Conservation (phyloP, 1,284 basidiomycete species). For the Microbotryum violaceum region DNA sequence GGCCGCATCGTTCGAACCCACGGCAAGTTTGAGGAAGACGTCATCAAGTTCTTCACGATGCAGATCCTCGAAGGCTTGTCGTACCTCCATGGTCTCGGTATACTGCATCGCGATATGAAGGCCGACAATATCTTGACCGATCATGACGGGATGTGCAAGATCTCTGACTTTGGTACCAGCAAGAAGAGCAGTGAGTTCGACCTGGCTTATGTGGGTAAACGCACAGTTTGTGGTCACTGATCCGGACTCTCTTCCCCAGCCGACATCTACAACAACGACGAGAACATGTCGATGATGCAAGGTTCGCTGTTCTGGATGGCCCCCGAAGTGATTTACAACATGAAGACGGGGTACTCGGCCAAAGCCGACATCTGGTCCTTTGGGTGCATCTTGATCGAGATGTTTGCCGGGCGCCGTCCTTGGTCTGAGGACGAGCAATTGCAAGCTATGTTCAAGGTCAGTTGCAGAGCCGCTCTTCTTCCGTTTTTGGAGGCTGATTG, state of each 20-base stretch:
- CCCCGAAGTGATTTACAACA: constrained; percentile 83
- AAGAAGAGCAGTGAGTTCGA: constrained; percentile 55
- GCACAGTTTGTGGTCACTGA: not conserved
- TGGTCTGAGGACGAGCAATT: constrained; percentile 86
- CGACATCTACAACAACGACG: constrained; percentile 73
- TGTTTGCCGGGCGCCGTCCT: constrained; percentile 91
- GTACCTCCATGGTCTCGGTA: constrained; percentile 84
- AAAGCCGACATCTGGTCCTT: constrained; percentile 99
- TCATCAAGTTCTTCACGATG: constrained; percentile 83
- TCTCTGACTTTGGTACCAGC: constrained; percentile 95
- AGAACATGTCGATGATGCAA: constrained; percentile 65
- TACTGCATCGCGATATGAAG: constrained; percentile 95
- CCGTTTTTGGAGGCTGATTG: constrained; percentile 18
- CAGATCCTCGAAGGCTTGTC: constrained; percentile 89
- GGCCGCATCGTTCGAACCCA: constrained; percentile 86
- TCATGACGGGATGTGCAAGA: constrained; percentile 87
- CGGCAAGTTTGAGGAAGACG: constrained; percentile 76
- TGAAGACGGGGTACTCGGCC: constrained; percentile 73
- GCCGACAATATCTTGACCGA: constrained; percentile 98
- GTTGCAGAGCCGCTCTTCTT: constrained; percentile 25
- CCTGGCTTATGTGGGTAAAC: constrained; percentile 19
- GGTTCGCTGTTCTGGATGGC: constrained; percentile 99
- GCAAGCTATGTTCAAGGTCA: constrained; percentile 86
- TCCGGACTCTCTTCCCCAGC: constrained; percentile 41
- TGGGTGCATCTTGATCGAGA: constrained; percentile 93